Percentiles rank a stretch among this genome's conserved stretches.
These are phyloP conservation scores for Draba incana DNA, from an alignment of 345 rosid species.

Conservation along the genomic window DNA sequence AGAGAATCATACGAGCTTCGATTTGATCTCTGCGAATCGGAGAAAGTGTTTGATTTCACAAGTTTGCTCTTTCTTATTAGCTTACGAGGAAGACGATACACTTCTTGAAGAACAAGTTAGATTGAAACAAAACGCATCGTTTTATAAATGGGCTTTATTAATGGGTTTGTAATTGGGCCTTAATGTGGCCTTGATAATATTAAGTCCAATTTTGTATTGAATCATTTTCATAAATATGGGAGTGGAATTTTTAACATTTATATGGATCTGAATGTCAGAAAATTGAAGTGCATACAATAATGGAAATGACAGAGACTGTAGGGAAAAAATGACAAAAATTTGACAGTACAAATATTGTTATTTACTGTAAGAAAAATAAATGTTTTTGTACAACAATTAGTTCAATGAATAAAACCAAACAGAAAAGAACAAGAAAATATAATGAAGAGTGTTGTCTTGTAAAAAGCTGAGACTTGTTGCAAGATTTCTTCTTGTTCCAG, in stretches of 20 bases:
- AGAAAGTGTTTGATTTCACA: constrained; percentile 14
- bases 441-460: constrained; percentile 37
- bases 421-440: constrained; percentile 38
- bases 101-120: constrained; percentile 44
- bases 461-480: constrained; percentile 40
- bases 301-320: constrained; percentile 26
- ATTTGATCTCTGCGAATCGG: constrained; percentile 33
- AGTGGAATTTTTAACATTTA: constrained; percentile 16
- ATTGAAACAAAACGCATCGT: constrained; percentile 31
- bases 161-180: neutral
- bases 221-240: neutral
- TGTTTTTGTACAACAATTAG: neutral
- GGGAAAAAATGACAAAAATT: no score
- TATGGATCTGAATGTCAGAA: constrained; percentile 6
- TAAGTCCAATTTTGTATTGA: neutral
- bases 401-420: constrained; percentile 27
- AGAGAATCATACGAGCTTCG: constrained; percentile 7
- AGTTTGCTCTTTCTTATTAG: constrained; percentile 20
- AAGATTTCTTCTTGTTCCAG: constrained; percentile 28
- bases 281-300: constrained; percentile 20
- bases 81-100: constrained; percentile 17
- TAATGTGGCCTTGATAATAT: neutral
- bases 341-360: constrained; percentile 16
- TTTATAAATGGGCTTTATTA: constrained; percentile 14
- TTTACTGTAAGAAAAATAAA: constrained; percentile 4